Conservation (phyloP, 495 filamentous ascomycete species). For the Alectoria sarmentosa region DNA sequence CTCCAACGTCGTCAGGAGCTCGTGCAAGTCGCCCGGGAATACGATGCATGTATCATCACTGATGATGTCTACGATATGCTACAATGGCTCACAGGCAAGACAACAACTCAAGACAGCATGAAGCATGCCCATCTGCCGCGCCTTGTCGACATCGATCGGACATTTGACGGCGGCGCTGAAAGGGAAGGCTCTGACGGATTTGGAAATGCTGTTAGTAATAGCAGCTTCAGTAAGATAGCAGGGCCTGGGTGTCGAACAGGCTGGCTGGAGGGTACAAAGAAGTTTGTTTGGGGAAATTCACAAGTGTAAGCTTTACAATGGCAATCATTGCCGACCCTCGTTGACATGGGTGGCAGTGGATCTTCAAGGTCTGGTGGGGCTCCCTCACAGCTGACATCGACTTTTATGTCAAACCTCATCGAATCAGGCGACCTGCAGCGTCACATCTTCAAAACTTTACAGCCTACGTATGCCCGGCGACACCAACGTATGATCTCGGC, state of each 20-base stretch:
- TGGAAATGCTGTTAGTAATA: slow-evolving; percentile 74
- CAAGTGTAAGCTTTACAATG: slow-evolving; percentile 47
- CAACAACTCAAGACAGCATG: slow-evolving; percentile 18
- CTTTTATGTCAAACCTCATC: slow-evolving; percentile 56
- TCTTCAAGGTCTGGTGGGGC: slow-evolving; percentile 67
- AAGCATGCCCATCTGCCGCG: slow-evolving; percentile 53
- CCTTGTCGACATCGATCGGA: slow-evolving; percentile 68
- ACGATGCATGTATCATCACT: slow-evolving; percentile 70
- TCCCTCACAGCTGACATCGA: slow-evolving; percentile 62
- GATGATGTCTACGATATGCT: slow-evolving; percentile 93
- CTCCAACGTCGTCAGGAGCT: slow-evolving; percentile 52
- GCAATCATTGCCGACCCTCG: not conserved
- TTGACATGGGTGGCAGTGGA: slow-evolving; percentile 40
- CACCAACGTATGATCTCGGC: slow-evolving; percentile 47
- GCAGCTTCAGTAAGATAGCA: slow-evolving; percentile 78
- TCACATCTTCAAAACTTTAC: slow-evolving; percentile 44
- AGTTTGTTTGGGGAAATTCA: slow-evolving; percentile 58
- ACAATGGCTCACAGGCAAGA: slow-evolving; percentile 52
- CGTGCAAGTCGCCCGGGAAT: slow-evolving; percentile 59
- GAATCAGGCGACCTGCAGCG: slow-evolving; percentile 41
- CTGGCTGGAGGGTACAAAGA: slow-evolving; percentile 69
- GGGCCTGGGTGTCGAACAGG: slow-evolving; percentile 72
- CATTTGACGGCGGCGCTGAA: slow-evolving; percentile 47
- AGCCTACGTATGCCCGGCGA: slow-evolving; percentile 48
- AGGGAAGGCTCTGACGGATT: slow-evolving; percentile 41